Base-by-base conservation (phyloP, 768 basidiomycete genomes). In the Mycena capillaripes region DNA sequence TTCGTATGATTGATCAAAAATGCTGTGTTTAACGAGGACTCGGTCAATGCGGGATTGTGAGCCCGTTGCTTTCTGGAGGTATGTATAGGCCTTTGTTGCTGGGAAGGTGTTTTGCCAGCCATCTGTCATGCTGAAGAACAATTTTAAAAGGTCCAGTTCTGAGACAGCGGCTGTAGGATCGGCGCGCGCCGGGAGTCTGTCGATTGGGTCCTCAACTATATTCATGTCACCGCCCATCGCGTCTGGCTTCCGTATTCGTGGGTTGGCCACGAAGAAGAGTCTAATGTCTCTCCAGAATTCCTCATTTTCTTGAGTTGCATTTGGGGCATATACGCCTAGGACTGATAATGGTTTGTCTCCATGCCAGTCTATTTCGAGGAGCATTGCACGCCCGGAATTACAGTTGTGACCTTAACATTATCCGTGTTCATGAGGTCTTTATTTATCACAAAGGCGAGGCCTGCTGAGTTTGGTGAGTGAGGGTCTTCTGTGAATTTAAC, bases 221-320 rank as follows among this genome's bases (percentile, higher is more conserved):
- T 89, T 88, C 48, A 83, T 83, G 69, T 89, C 86, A 0, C 86
- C 86, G 0, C 82, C 36, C 46, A 53, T 14, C 2, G 12, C 6
- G 11, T 29, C 52, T 5, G 52, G 52, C 21, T 21, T 27, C 9
- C 48, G 9, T 12, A 53, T 19, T 10, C 25, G 2, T 30, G 52
- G 25, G 7, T 53, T 14, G 3, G 4, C 27, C 11, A 53, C 25
- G 14, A 23, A 30, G 3, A 14, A 53, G 4, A 8, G 12, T 29
- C 29, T 29, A 10, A 53, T 29, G 4, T 53, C 19, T 25, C 16
- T 53, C 52, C 52, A 53, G 52, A 53, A 53, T 6, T 29, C 27
- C 2, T 3, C 52, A 30, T 53, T 53, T 19, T 53, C 27, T 25
- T 14, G 2, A 3, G 52, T 6, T 3, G 11, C 4, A 16, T 53